Evolutionary conservation across 257 asterid species (phyloP), one percentile per base, ranked within the genome.

Genomic region (Vinca minor): DNA sequence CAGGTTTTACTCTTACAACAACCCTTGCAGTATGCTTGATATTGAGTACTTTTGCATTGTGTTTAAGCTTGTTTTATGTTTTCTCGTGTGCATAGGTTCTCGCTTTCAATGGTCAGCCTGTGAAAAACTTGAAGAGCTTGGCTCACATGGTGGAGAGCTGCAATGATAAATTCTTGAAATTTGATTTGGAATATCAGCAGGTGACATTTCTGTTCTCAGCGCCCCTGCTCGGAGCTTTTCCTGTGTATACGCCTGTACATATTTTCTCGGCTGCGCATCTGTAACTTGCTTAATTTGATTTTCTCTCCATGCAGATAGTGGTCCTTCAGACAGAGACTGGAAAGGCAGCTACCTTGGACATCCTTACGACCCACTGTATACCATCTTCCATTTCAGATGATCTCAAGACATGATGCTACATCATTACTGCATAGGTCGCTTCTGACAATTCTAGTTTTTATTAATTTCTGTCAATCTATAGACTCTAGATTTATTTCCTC

Each of bases 301-400:
- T 10, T 62, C n/a, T n/a, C n/a, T 63, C 59, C 45, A 29, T 50
- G 68, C 93, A 91, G 96, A 81, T 91, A 49, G 96, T 87, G 66
- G 98, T 84, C 63, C 96, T 88, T 23, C 78, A 83, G 64, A 83
- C 89, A 13, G 62, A 84, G 79, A 76, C 79, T 20, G 96, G 94
- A 12, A 91, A 91, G 80, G 90, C 96, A 0, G 94, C 98, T 21
- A 88, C 95, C 8, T 61, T 89, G 86, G 96, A 84, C 83, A 86
- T 91, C 69, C 98, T 91, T 48, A 35, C 85, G 4, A 91, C 94
- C 17, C 98, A 91, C 49, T 88, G 96, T 72, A 88, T 91, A 69
- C 96, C 98, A 42, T 91, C 87, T 59, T 95, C 96, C 71, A 89
- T 81, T 85, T 89, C 96, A 1, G 96, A 84, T 49, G 94, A 89